Percentiles rank a stretch among this genome's conserved stretches.
Conservation (phyloP, 176 grass and related monocot species). For the Triticum aestivum region DNA sequence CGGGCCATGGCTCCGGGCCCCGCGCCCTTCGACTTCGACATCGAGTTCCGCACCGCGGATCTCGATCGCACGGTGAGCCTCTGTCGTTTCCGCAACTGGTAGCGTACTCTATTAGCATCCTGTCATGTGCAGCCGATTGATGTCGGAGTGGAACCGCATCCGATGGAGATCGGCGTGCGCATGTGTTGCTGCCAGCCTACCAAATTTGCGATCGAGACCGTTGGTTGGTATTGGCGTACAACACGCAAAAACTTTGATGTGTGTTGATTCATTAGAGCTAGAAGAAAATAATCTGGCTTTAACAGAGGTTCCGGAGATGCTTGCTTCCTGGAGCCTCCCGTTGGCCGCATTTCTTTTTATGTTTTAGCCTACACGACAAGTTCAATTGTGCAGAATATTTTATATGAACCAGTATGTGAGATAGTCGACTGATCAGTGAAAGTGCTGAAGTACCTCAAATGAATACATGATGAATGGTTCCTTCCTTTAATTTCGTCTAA, state of each 20-base stretch:
- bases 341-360: neutral
- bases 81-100: neutral
- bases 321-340: neutral
- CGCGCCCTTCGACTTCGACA: slow-evolving; percentile 59
- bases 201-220: neutral
- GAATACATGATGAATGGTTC: neutral
- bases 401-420: neutral
- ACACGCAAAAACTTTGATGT: neutral
- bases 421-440: neutral
- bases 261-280: neutral
- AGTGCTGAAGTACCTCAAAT: neutral
- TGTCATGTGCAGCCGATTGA: neutral
- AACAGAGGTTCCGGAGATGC: neutral
- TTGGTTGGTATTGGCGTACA: neutral
- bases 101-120: neutral
- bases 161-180: neutral
- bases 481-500: neutral
- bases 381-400: neutral
- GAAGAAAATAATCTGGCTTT: neutral
- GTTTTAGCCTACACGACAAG: neutral
- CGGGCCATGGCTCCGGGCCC: slow-evolving; percentile 36
- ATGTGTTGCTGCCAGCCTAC: neutral
- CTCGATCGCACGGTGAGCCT: slow-evolving; percentile 56
- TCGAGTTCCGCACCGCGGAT: slow-evolving; percentile 71
- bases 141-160: neutral